A percentile compares a stretch with the other conserved stretches of the same genome.
phyloP scores from a whole-genome alignment of 768 basidiomycete genomes.

The Mrakia blollopis region DNA sequence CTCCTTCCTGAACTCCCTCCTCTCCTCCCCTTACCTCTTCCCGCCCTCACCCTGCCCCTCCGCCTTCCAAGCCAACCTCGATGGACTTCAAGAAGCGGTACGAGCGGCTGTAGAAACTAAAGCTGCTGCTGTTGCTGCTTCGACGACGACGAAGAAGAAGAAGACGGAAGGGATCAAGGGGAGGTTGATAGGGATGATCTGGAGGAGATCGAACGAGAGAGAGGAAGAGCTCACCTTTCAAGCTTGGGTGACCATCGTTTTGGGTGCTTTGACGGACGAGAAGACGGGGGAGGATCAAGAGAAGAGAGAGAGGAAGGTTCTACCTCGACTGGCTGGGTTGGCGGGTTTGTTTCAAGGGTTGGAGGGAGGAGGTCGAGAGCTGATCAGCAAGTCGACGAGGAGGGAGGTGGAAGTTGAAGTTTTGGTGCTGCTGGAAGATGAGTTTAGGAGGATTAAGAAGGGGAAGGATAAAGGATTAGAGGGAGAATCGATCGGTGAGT shows the following conservation, averaged over 20 bases:
- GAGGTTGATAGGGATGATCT: neutral
- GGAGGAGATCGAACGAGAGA: neutral
- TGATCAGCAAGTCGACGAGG: neutral
- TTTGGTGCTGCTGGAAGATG: neutral
- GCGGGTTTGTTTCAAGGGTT: neutral
- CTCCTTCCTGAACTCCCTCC: neutral
- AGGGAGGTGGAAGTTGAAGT: neutral
- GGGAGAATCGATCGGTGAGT: no score
- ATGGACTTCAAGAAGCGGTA: neutral
- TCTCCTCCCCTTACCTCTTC: constrained; percentile 14
- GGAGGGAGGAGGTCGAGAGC: neutral
- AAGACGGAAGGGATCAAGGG: neutral
- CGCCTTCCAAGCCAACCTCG: neutral
- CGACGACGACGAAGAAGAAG: neutral
- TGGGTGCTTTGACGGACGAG: neutral
- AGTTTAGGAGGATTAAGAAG: neutral
- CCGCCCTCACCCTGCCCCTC: neutral
- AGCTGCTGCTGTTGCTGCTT: neutral
- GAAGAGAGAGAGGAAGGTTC: neutral
- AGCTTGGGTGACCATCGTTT: neutral
- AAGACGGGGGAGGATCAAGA: neutral
- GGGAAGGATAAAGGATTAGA: constrained; percentile 1
- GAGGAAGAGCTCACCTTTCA: neutral
- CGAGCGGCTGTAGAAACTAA: neutral
- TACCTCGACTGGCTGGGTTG: neutral